Evolutionary conservation across 768 basidiomycete species (phyloP).

Genomic region (Podaxis pistillaris): DNA sequence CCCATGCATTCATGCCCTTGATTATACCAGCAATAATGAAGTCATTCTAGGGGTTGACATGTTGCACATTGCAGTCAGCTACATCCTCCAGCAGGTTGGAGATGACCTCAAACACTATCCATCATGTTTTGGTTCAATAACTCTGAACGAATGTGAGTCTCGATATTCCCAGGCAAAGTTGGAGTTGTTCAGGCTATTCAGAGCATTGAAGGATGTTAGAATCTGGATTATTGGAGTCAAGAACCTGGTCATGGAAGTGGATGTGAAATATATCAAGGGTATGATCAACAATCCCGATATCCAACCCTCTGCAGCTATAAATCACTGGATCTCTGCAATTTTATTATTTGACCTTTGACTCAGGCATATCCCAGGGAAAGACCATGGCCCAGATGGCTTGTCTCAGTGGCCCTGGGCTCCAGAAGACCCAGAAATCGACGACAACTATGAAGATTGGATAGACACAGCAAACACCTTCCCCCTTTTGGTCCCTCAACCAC

Average conservation of each 20-base stretch:
- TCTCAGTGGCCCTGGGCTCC: too few relatives aligned
- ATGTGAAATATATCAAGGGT: too few relatives aligned
- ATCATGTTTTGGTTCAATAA: conserved; percentile 20
- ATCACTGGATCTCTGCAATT: background rate
- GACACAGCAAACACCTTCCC: too few relatives aligned
- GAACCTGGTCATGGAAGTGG: too few relatives aligned
- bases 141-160: conserved; percentile 21
- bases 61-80: conserved; percentile 17
- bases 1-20: conserved; percentile 14
- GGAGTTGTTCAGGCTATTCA: too few relatives aligned
- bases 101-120: conserved; percentile 16
- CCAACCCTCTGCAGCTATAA: conserved; percentile 15
- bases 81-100: conserved; percentile 16
- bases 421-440: too few relatives aligned
- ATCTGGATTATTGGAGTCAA: too few relatives aligned
- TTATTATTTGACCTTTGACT: background rate
- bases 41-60: conserved; percentile 22
- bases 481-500: too few relatives aligned
- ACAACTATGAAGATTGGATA: too few relatives aligned
- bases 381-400: too few relatives aligned
- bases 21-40: conserved; percentile 15
- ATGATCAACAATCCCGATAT: conserved; percentile 32
- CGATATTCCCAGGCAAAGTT: conserved; percentile 17
- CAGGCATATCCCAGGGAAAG: too few relatives aligned
- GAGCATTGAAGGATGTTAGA: too few relatives aligned